Evolutionary conservation across 257 asterid species (phyloP).

Genomic region (Solanum paucissectum): DNA sequence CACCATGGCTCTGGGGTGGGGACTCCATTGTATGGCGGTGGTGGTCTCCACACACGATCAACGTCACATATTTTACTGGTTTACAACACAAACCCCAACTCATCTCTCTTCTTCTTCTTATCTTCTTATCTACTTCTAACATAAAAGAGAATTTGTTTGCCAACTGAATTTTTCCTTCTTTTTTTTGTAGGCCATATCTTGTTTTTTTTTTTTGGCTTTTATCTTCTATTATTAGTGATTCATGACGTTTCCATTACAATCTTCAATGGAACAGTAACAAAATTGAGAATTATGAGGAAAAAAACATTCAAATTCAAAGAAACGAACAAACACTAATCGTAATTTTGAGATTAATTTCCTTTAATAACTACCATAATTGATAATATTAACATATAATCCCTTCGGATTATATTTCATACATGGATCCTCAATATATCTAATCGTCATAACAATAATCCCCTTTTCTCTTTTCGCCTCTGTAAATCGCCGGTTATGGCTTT

Average conservation of each 20-base stretch:
- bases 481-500: not conserved
- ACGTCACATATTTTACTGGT: not conserved
- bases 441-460: not conserved
- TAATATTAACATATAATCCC: conserved; percentile 21
- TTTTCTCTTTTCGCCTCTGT: not conserved
- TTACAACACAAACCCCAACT: conserved; percentile 11
- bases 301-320: not conserved
- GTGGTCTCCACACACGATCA: not conserved
- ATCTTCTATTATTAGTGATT: not conserved
- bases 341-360: not conserved
- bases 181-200: conserved; percentile 18
- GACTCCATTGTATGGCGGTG: not conserved
- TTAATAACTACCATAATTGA: not conserved
- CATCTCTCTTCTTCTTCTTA: conserved; percentile 10
- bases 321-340: not conserved
- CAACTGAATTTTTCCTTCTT: not conserved
- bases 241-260: not conserved
- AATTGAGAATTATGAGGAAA: not conserved
- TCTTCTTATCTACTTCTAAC: not conserved
- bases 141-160: not conserved
- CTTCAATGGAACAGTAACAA: conserved; percentile 8
- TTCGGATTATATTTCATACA: conserved; percentile 24
- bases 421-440: not conserved
- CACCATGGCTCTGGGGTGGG: not conserved
- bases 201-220: not conserved